phyloP scores from a whole-genome alignment of 2,329 filamentous ascomycete genomes.

The Paradendryphiella salina region DNA sequence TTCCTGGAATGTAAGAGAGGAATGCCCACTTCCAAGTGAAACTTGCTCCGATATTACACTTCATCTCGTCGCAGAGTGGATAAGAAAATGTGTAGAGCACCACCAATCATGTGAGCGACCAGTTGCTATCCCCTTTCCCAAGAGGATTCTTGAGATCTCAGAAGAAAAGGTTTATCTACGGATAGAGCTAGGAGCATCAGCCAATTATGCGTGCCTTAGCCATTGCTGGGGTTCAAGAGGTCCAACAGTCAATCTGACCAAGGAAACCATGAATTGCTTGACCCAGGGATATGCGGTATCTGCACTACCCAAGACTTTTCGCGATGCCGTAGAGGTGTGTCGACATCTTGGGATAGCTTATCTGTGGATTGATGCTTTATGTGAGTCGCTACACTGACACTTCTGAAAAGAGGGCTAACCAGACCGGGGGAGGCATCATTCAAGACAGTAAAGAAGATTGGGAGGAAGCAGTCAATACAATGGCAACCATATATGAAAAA shows the following conservation, averaged over 20 bases:
- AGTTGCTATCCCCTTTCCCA: rapidly evolving
- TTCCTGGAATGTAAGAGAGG: too few species aligned
- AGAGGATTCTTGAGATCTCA: neutral
- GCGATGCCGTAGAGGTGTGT: neutral
- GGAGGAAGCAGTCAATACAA: neutral
- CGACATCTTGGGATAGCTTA: neutral
- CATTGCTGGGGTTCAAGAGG: neutral
- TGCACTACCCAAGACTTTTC: neutral
- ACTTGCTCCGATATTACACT: neutral
- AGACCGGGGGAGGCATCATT: neutral
- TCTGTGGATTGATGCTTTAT: neutral
- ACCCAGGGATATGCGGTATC: neutral
- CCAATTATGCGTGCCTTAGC: neutral
- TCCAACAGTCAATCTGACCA: neutral
- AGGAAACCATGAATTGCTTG: neutral
- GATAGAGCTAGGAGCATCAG: rapidly evolving
- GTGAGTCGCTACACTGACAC: neutral
- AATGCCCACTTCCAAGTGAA: neutral
- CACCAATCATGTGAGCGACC: neutral
- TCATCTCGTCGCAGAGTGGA: neutral
- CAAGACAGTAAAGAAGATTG: neutral
- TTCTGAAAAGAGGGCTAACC: neutral
- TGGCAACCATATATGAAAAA: neutral
- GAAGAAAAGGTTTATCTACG: neutral
- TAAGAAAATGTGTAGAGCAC: neutral